Base-by-base conservation (phyloP, 1,284 basidiomycete species). In the Fomitopsis pinicola region DNA sequence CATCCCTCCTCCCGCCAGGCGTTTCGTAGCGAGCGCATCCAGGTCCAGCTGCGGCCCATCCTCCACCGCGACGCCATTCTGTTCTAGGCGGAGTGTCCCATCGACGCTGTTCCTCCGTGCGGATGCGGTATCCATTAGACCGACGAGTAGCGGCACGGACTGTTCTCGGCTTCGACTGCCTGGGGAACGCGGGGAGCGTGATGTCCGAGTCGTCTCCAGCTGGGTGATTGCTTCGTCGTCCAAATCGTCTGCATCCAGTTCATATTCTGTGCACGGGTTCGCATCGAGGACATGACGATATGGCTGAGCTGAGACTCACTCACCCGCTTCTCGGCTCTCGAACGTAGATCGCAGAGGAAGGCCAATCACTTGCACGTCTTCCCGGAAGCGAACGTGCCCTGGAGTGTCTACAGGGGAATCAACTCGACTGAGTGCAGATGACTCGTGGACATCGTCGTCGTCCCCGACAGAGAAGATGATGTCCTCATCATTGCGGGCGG, bases 251-350 rank as follows among this genome's bases (percentile, higher is more conserved):
- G 84, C 78, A 68, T 92, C 91, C 38, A 91, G 81, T 19, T 93
- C 91, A 72, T 81, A 93, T 71, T 91, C 91, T 93, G 61, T 33
- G 57, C 40, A 59, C 59, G 57, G 53, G 19, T 35, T 8, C 9
- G 45, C 33, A 2, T 9, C 8, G 10, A 26, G 2, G 9, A 9
- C 17, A 12, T 9, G 12, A 12, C 35, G 48, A 50, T 17, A 42
- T 0, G 36, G 0, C 35, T 30, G 52, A 48, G 12, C 22, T 40
- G 28, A 55, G 63, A 68, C 66, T 73, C 69, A 82, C 87, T 72
- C 73, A 91, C 91, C 89, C 74, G 86, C 78, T 77, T 92, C 91
- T 63, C 91, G 86, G 73, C 89, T 90, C 55, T 86, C 78, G 44
- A 80, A 75, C 28, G 87, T 91, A 19, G 90, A 92, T 70, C 84